Evolutionary conservation across 2,329 filamentous ascomycete species (phyloP).

Genomic region (Lachnellula occidentalis): DNA sequence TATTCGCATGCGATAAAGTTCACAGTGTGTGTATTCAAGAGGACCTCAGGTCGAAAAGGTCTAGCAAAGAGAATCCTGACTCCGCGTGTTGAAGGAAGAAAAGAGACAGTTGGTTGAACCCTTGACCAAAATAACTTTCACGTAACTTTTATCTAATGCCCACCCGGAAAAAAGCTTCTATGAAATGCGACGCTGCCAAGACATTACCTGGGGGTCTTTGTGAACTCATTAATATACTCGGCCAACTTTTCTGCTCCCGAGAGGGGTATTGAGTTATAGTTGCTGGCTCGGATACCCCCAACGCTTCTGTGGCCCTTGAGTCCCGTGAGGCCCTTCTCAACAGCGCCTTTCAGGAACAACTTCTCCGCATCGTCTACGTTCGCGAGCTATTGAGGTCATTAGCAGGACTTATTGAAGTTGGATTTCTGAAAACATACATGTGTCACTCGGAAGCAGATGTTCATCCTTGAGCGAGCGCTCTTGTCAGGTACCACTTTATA

Average conservation of each 20-base stretch:
- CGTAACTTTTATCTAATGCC: not conserved
- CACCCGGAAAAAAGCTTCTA: not conserved
- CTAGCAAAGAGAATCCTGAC: not conserved
- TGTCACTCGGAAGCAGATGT: constrained; percentile 80
- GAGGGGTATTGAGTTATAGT: constrained; percentile 79
- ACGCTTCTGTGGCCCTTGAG: constrained; percentile 86
- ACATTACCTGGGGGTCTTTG: constrained; percentile 21
- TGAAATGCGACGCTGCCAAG: not conserved
- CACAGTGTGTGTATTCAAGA: too few relatives aligned
- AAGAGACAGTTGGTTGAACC: not conserved
- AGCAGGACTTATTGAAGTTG: not conserved
- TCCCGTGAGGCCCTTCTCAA: constrained; percentile 64
- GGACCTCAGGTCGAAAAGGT: not conserved
- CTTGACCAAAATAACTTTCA: not conserved
- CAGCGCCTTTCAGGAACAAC: constrained; percentile 69
- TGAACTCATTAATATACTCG: constrained; percentile 53
- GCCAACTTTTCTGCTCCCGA: constrained; percentile 64
- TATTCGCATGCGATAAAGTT: too few relatives aligned
- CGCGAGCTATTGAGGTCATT: constrained; percentile 29
- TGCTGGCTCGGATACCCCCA: constrained; percentile 78
- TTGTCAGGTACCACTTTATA: constrained; percentile 77
- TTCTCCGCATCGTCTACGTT: constrained; percentile 69
- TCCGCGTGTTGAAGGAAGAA: not conserved
- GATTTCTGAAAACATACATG: constrained; percentile 34
- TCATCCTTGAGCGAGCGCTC: constrained; percentile 78